These are phyloP conservation scores for Didymella pinodella DNA, from an alignment of 2,329 filamentous ascomycete species.

Conservation along the genomic window DNA sequence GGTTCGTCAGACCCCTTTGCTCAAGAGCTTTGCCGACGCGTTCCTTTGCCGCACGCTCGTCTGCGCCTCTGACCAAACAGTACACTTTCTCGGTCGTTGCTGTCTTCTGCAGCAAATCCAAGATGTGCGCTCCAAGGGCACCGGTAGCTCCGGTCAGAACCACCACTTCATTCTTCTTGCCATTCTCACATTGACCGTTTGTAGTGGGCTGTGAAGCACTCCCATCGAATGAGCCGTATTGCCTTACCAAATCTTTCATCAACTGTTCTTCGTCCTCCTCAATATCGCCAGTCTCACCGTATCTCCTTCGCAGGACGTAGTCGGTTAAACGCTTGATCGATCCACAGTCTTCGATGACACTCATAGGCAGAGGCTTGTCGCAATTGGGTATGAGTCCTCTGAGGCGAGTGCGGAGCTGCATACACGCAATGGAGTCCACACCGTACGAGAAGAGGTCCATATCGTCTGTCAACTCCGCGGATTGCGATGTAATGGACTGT, in stretches of 20 bases:
- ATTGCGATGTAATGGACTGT: constrained; percentile 34
- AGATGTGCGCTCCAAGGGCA: constrained; percentile 60
- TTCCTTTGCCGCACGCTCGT: constrained; percentile 40
- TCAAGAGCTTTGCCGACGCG: constrained; percentile 47
- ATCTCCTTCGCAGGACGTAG: constrained; percentile 51
- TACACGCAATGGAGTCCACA: constrained; percentile 67
- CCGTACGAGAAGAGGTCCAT: constrained; percentile 66
- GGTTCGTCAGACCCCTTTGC: constrained; percentile 40
- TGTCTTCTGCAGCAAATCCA: constrained; percentile 55
- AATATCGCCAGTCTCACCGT: constrained; percentile 44
- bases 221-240: constrained; percentile 56
- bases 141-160: constrained; percentile 62
- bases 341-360: constrained; percentile 67
- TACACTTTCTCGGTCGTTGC: constrained; percentile 57
- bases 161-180: constrained; percentile 24
- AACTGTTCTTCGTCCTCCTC: constrained; percentile 49
- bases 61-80: constrained; percentile 63
- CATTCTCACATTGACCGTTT: constrained; percentile 10
- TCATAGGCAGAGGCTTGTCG: constrained; percentile 59
- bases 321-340: constrained; percentile 56
- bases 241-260: constrained; percentile 58
- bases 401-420: constrained; percentile 58
- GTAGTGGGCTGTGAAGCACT: constrained; percentile 7
- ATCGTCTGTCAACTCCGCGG: constrained; percentile 41
- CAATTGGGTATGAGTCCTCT: constrained; percentile 47